A percentile compares a stretch with the other conserved stretches of the same genome.
Evolutionary conservation across 805 yeast species (phyloP).

Genomic region (Yarrowia porcina): DNA sequence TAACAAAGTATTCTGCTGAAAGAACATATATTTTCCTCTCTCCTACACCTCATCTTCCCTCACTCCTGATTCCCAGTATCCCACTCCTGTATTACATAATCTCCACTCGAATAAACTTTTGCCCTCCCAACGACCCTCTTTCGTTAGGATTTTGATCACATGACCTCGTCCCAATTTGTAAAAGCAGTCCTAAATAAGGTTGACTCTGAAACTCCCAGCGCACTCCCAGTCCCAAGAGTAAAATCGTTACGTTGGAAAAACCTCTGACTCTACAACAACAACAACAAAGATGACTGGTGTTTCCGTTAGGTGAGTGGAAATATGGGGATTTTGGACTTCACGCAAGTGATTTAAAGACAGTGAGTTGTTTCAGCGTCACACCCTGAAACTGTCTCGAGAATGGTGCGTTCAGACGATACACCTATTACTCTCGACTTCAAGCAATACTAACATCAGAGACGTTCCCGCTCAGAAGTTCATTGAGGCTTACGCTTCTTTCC

Average conservation of each 20-base stretch:
- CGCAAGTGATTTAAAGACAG: conserved; percentile 11
- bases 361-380: conserved; percentile 1
- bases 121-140: too few relatives aligned
- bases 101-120: too few relatives aligned
- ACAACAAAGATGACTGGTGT: conserved; percentile 76
- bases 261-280: not conserved
- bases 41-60: too few relatives aligned
- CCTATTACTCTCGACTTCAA: not conserved
- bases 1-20: too few relatives aligned
- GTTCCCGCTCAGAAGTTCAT: conserved; percentile 99
- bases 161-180: not conserved
- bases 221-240: not conserved
- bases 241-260: not conserved
- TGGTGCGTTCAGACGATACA: not conserved
- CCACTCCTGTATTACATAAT: too few relatives aligned
- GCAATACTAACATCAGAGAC: conserved; percentile 61
- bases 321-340: not conserved
- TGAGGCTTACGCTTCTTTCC: conserved; percentile 99
- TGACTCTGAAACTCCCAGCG: conserved; percentile 1
- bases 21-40: too few relatives aligned
- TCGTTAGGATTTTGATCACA: not conserved
- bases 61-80: too few relatives aligned
- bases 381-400: not conserved
- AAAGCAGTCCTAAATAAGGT: conserved; percentile 13
- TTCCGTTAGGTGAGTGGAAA: conserved; percentile 85